Percentiles rank a stretch among this genome's conserved stretches.
Evolutionary conservation across 2,329 filamentous ascomycete species (phyloP).

Genomic region (Fusarium sp.): DNA sequence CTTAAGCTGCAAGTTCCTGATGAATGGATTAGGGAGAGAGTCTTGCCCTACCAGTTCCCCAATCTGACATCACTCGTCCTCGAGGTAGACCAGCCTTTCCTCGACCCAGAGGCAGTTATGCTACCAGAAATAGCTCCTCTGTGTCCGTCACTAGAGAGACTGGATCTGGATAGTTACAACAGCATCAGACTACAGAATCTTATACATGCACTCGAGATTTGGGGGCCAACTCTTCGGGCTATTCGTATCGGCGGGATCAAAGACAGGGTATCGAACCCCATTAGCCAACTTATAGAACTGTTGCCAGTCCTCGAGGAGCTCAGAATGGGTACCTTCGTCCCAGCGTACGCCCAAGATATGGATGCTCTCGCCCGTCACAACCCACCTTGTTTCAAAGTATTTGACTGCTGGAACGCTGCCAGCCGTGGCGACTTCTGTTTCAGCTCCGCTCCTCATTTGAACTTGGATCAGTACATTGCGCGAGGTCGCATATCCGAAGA

Average conservation of each 20-base stretch:
- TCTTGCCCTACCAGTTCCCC: neutral
- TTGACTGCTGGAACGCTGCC: neutral
- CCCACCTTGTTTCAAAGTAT: neutral
- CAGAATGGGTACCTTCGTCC: neutral
- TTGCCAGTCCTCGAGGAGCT: slow-evolving; percentile 4
- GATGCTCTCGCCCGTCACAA: neutral
- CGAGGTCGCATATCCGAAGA: too few relatives aligned
- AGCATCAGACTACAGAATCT: neutral
- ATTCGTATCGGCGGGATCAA: slow-evolving; percentile 3
- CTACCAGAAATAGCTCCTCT: neutral
- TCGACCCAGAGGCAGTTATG: too few relatives aligned
- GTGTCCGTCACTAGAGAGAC: slow-evolving; percentile 5
- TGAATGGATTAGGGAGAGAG: too few relatives aligned
- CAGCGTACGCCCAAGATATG: neutral
- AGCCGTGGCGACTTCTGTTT: neutral
- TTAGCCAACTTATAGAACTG: neutral
- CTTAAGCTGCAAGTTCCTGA: neutral
- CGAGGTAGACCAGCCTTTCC: too few relatives aligned
- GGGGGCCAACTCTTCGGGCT: slow-evolving; percentile 17
- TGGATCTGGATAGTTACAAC: neutral
- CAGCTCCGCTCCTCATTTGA: too few relatives aligned
- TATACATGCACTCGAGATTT: slow-evolving; percentile 1
- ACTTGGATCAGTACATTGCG: too few relatives aligned
- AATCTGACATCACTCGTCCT: slow-evolving; percentile 8
- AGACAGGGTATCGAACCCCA: too few relatives aligned